Evolutionary conservation across 1,139 yeast genomes (phyloP).

Genomic region (Eremothecium cymbalariae): DNA sequence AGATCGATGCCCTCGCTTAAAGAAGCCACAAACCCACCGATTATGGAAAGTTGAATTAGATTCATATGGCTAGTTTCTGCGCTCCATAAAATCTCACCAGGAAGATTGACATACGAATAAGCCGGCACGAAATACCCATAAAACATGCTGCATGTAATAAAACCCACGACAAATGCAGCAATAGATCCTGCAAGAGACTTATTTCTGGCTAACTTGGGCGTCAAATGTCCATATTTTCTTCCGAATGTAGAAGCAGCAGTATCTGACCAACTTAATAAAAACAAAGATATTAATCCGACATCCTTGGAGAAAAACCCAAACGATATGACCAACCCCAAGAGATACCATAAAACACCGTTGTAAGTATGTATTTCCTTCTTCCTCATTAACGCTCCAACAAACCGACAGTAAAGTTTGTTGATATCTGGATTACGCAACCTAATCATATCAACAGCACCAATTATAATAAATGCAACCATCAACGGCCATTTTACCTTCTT

Average conservation of each 20-base stretch:
- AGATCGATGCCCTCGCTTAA: constrained; percentile 76
- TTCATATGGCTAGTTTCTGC: constrained; percentile 50
- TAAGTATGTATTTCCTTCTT: constrained; percentile 61
- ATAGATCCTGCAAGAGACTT: constrained; percentile 84
- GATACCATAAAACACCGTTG: constrained; percentile 83
- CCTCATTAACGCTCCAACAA: constrained; percentile 75
- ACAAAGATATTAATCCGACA: constrained; percentile 62
- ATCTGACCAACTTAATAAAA: constrained; percentile 91
- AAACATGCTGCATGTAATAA: constrained; percentile 51
- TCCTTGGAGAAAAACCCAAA: constrained; percentile 71
- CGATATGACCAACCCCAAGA: constrained; percentile 67
- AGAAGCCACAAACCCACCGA: constrained; percentile 76
- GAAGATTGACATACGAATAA: constrained; percentile 43
- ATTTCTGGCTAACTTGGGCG: constrained; percentile 64
- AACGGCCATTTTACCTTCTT: constrained; percentile 54
- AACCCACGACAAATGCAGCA: constrained; percentile 78
- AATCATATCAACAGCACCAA: constrained; percentile 58
- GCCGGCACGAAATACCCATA: constrained; percentile 67
- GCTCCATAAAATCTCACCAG: constrained; percentile 56
- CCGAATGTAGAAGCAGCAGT: constrained; percentile 96
- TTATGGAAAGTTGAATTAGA: constrained; percentile 44
- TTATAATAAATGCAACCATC: constrained; percentile 42
- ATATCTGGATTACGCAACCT: constrained; percentile 55
- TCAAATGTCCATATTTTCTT: constrained; percentile 69
- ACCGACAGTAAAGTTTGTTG: constrained; percentile 55